Conservation (phyloP, 2,329 filamentous ascomycete genomes). For the Didymella exigua region DNA sequence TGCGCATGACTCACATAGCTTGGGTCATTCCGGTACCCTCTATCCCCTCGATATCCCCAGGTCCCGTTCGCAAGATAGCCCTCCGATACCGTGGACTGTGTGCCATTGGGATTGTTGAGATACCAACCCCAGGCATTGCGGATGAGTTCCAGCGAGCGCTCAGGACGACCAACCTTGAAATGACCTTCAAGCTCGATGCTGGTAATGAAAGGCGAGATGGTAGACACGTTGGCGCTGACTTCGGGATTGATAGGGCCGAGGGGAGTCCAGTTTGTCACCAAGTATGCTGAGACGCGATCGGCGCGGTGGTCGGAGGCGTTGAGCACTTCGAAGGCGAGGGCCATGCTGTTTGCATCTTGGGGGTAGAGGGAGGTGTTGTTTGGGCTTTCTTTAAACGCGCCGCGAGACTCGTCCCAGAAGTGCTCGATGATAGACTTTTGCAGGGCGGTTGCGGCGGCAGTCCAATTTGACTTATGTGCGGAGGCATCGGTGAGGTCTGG, state of each 20-base stretch:
- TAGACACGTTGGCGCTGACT: conserved; percentile 56
- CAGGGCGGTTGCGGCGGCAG: neutral
- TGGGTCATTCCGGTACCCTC: conserved; percentile 59
- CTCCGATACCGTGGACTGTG: conserved; percentile 64
- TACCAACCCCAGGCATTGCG: conserved; percentile 67
- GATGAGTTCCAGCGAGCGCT: conserved; percentile 62
- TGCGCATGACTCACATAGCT: conserved; percentile 53
- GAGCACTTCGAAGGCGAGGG: conserved; percentile 56
- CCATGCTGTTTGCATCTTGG: conserved; percentile 62
- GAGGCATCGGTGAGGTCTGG: neutral
- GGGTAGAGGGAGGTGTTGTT: conserved; percentile 50
- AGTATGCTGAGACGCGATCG: conserved; percentile 51
- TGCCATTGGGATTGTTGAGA: conserved; percentile 62
- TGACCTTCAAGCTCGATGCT: conserved; percentile 66
- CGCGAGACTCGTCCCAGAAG: conserved; percentile 32
- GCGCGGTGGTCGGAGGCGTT: conserved; percentile 44
- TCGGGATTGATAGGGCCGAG: conserved; percentile 64
- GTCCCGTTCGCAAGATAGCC: conserved; percentile 62
- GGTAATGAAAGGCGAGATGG: conserved; percentile 62
- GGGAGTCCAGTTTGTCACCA: conserved; percentile 60
- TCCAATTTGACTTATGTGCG: neutral
- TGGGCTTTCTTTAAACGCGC: conserved; percentile 49
- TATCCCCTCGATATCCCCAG: conserved; percentile 61
- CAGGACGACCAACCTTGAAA: conserved; percentile 54
- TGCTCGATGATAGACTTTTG: conserved; percentile 33